Base-by-base conservation (phyloP, 2,329 filamentous ascomycete species). In the Thielaviopsis euricoi region DNA sequence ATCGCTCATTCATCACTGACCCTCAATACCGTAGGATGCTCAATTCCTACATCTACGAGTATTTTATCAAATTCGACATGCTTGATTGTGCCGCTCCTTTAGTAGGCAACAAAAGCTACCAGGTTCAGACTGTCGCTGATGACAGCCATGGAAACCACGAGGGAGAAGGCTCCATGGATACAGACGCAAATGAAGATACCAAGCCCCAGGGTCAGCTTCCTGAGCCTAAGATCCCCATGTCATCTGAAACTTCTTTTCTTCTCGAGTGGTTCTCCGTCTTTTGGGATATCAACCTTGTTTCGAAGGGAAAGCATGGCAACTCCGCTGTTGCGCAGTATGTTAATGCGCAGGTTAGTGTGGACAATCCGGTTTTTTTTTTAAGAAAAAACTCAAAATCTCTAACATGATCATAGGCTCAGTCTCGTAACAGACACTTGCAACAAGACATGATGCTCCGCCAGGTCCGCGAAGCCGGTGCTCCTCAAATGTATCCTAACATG, bases 181-280 rank as follows among this genome's bases (percentile, higher is more conserved):
- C 82, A n/a, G 89, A 94, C 67, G 78, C 75, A 61, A 93, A 93
- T 72, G 86, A 91, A 63, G 84, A 86, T 62, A 70, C 76, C 55
- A 90, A 91, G 68, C 78, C 86, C 50, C 87, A 87, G 0, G 80
- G 84, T 59, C 89, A 95, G 66, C 77, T 97, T 46, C 91, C 91
- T 4, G 77, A 80, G 6, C 84, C 89, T 13, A 82, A 82, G 62
- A 74, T 89, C 6, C 82, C 83, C 13, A 78, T 76, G 67, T 78
- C 56, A 54, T 76, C 76, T 61, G 78, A 78, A 57, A 86, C 80
- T 62, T 88, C 87, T 25, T 97, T 98, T 66, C 76, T 98, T n/a
- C 86, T 89, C 64, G 93, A 97, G 66, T 98, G 93, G 93, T 98
- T 94, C 75, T 88, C 85, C 67, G 79, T 96, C 56, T 98, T 98